Evolutionary conservation across 1,139 yeast genomes (phyloP).

Genomic region (Pichia sorboxylosa): DNA sequence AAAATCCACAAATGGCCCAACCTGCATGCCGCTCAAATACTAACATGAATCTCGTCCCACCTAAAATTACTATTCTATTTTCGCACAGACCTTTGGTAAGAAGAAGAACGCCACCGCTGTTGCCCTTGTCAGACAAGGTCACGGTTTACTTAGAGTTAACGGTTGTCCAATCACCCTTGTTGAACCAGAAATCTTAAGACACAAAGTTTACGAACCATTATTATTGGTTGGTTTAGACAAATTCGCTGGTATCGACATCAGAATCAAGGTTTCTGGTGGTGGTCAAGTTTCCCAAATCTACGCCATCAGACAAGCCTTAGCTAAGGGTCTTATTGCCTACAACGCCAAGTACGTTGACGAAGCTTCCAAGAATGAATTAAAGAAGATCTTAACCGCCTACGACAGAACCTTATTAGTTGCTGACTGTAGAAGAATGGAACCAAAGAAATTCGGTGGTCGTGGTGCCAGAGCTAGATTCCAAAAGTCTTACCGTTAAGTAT

Average conservation of each 20-base stretch:
- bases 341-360: slow-evolving; percentile 99
- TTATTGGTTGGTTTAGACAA: slow-evolving; percentile 97
- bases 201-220: slow-evolving; percentile 99
- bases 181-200: slow-evolving; percentile 97
- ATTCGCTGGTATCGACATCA: slow-evolving; percentile 95
- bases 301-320: slow-evolving; percentile 99
- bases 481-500: slow-evolving; percentile 95
- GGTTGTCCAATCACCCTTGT: slow-evolving; percentile 99
- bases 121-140: slow-evolving; percentile 99
- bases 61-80: not conserved
- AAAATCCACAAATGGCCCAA: too few species aligned
- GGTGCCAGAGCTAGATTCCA: slow-evolving; percentile 99
- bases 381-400: slow-evolving; percentile 94
- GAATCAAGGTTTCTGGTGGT: slow-evolving; percentile 99
- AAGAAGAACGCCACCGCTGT: slow-evolving; percentile 99
- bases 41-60: too few species aligned
- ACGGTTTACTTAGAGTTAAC: slow-evolving; percentile 97
- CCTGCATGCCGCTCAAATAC: too few species aligned
- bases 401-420: slow-evolving; percentile 99
- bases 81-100: slow-evolving; percentile 91
- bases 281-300: slow-evolving; percentile 99
- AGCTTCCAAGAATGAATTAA: slow-evolving; percentile 98
- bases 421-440: slow-evolving; percentile 99
- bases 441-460: slow-evolving; percentile 99
- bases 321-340: slow-evolving; percentile 99